Percentiles rank a stretch among this genome's conserved stretches.
phyloP scores from a whole-genome alignment of 2,329 filamentous ascomycete genomes.

The Arthrobotrys entomopaga region DNA sequence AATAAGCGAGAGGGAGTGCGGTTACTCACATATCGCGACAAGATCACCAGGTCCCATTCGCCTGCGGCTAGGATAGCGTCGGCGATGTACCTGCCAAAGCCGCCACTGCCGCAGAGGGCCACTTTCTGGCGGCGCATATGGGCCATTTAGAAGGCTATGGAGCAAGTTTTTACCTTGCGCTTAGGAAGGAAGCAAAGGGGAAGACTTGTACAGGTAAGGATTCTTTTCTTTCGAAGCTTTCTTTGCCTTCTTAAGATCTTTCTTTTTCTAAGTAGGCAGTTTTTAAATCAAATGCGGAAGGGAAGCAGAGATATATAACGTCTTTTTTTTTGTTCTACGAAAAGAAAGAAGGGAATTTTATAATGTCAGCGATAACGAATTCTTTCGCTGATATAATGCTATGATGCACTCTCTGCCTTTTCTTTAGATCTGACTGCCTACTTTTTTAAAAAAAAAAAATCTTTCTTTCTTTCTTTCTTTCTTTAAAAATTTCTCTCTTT shows the following conservation, averaged over 20 bases:
- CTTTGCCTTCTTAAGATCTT: too few species aligned
- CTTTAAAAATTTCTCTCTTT: constrained; percentile 30
- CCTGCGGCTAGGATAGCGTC: constrained; percentile 50
- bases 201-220: constrained; percentile 28
- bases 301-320: constrained; percentile 38
- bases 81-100: constrained; percentile 57
- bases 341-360: constrained; percentile 16
- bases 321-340: constrained; percentile 24
- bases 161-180: constrained; percentile 11
- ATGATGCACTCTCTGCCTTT: constrained; percentile 22
- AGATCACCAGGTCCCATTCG: constrained; percentile 56
- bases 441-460: constrained; percentile 19
- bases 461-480: constrained; percentile 34
- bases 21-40: constrained; percentile 57
- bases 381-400: constrained; percentile 34
- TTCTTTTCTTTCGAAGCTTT: constrained; percentile 5
- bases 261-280: too few species aligned
- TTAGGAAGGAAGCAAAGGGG: constrained; percentile 27
- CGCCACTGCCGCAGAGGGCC: constrained; percentile 57
- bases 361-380: constrained; percentile 21
- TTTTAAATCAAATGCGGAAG: constrained; percentile 36
- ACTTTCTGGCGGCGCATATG: constrained; percentile 46
- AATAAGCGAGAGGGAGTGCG: constrained; percentile 46
- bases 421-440: constrained; percentile 1
- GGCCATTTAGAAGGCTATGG: constrained; percentile 32